Conservation (phyloP, 495 filamentous ascomycete genomes). For the Pseudoneurospora amorphoporcata region DNA sequence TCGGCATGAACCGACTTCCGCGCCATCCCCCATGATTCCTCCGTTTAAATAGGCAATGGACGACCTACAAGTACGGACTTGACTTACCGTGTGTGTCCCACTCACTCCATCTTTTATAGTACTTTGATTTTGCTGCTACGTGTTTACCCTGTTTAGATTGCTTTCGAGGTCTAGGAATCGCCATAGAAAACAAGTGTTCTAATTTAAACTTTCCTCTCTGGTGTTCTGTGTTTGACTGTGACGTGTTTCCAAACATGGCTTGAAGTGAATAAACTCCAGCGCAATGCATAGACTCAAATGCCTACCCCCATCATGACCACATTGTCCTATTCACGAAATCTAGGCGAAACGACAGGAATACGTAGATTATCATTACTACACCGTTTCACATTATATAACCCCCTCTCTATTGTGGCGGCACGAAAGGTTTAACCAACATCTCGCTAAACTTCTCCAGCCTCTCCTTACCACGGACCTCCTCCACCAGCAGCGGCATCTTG, state of each 20-base stretch:
- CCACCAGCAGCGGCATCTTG: conserved; percentile 88
- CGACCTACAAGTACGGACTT: neutral
- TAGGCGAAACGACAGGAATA: neutral
- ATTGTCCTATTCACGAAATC: neutral
- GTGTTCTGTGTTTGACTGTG: neutral
- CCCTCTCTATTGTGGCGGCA: conserved; percentile 49
- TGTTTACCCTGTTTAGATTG: neutral
- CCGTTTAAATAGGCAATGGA: neutral
- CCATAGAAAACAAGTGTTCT: neutral
- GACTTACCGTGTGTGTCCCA: neutral
- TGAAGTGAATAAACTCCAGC: neutral
- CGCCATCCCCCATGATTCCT: neutral
- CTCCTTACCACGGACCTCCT: conserved; percentile 93
- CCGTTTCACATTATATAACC: neutral
- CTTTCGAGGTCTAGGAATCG: neutral
- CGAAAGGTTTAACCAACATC: conserved; percentile 81
- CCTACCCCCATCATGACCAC: neutral
- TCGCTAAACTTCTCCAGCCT: conserved; percentile 85
- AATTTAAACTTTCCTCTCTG: neutral
- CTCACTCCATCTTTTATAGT: neutral
- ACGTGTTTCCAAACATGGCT: neutral
- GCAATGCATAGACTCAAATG: neutral
- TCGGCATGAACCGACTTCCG: neutral
- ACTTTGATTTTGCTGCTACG: neutral
- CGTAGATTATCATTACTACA: neutral